phyloP scores from a whole-genome alignment of 345 rosid species.

The Bruguiera parviflora region DNA sequence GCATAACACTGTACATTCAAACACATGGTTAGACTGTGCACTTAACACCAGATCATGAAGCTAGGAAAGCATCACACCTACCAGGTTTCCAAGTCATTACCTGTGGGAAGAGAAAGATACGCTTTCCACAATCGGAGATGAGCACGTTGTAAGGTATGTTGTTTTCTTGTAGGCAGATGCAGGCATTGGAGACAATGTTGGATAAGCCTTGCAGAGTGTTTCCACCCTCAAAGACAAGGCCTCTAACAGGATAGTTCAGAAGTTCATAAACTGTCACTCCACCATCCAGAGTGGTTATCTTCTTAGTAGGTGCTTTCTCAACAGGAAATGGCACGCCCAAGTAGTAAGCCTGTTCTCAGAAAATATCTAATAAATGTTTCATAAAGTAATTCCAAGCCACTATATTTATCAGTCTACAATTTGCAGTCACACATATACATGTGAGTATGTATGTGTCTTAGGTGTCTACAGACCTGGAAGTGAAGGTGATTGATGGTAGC shows the following conservation, averaged over 20 bases:
- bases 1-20: constrained; percentile 68
- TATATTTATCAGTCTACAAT: no score
- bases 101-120: constrained; percentile 81
- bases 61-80: neutral
- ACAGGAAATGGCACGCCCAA: constrained; percentile 73
- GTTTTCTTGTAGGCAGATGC: constrained; percentile 83
- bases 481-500: constrained; percentile 98
- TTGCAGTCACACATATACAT: no score
- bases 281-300: constrained; percentile 37
- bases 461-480: constrained; percentile 61
- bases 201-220: constrained; percentile 54
- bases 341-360: constrained; percentile 66
- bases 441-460: no score
- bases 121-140: constrained; percentile 75
- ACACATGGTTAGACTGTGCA: neutral
- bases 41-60: neutral
- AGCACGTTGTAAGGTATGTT: constrained; percentile 87
- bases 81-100: constrained; percentile 33
- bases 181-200: constrained; percentile 57
- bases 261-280: constrained; percentile 69
- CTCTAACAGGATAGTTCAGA: constrained; percentile 73
- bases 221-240: constrained; percentile 83
- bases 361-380: neutral
- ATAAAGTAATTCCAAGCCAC: no score
- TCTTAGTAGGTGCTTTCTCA: constrained; percentile 72